Base-by-base conservation (phyloP, 2,329 filamentous ascomycete species). In the Venturia pyrina region DNA sequence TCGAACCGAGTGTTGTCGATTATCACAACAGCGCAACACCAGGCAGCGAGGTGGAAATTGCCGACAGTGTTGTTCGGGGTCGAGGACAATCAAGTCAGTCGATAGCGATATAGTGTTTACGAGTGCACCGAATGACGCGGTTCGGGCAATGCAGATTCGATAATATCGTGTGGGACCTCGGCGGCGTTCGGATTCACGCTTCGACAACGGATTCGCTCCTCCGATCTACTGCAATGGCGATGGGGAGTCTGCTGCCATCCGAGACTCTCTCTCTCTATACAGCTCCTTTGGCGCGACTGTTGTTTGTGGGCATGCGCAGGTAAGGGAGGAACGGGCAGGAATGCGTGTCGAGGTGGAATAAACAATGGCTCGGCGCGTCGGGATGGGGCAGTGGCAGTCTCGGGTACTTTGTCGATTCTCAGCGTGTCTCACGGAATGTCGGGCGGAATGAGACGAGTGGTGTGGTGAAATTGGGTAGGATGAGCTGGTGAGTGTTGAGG, bases 191-290 rank as follows among this genome's bases (percentile, higher is more conserved):
- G 13, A 53, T 24, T 21, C 21, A 37, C 32, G 53, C 28, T 34
- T 34, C 53, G 13, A 37, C 53, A 37, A 59, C 53, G 6, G 37
- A n/a, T 37, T 59, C 53, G 28, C 53, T 5, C 53, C 53, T 59
- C 53, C 53, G 28, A 32, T 34, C 53, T 59, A 59, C 24, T 59
- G 53, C 32, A 59, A 59, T 59, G 53, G 53, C 3, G 28, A 59
- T 37, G 53, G 28, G n/a, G 53, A 59, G 53, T 59, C 53, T 59
- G 53, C 53, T 59, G 53, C 53, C 53, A 59, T 59, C 28, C 53
- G 53, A 59, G 28, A 28, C 28, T 59, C 15, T 59, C 24, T 59
- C 24, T 8, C 15, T 19, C 19, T 34, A 11, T 34, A 37, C 53
- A 21, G 53, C 28, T 56, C 53, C 32, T 19, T 34, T 37, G 2